Percentiles rank a stretch among this genome's conserved stretches.
phyloP scores from a whole-genome alignment of 768 basidiomycete species.

The Leccinum ochraceum region DNA sequence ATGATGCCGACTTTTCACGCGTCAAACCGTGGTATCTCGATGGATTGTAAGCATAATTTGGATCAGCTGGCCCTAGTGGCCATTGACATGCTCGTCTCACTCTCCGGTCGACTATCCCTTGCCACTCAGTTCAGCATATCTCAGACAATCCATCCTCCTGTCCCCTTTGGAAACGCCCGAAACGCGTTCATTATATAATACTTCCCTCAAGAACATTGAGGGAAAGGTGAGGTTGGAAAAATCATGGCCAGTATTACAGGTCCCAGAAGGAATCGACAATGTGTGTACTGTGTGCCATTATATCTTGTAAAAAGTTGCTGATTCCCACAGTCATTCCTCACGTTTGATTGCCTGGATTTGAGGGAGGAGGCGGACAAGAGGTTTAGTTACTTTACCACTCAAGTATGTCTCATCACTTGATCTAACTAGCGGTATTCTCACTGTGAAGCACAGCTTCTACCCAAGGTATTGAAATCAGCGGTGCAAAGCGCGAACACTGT shows the following conservation, averaged over 20 bases:
- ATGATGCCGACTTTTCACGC: constrained; percentile 92
- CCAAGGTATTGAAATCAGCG: constrained; percentile 84
- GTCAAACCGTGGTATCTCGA: constrained; percentile 99
- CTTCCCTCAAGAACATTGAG: constrained; percentile 74
- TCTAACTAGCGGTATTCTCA: not conserved
- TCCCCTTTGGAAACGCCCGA: constrained; percentile 91
- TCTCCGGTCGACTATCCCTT: constrained; percentile 1
- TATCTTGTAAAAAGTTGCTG: not conserved
- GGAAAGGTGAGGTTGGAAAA: constrained; percentile 78
- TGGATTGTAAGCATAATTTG: constrained; percentile 67
- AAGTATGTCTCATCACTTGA: constrained; percentile 44
- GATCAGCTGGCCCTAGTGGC: constrained; percentile 64
- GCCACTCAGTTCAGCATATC: constrained; percentile 64
- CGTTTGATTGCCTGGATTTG: constrained; percentile 70
- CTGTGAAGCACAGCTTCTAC: constrained; percentile 60
- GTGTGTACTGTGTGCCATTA: constrained; percentile 39
- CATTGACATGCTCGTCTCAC: constrained; percentile 71
- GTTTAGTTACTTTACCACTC: constrained; percentile 84
- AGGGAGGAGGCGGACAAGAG: constrained; percentile 85
- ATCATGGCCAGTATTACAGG: constrained; percentile 69
- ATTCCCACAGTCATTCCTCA: constrained; percentile 58
- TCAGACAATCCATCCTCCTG: constrained; percentile 88
- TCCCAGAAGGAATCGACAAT: constrained; percentile 84
- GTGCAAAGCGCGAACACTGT: constrained; percentile 88
- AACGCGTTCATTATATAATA: constrained; percentile 75